Percentiles rank a stretch among this genome's conserved stretches.
Evolutionary conservation across 2,329 filamentous ascomycete genomes (phyloP).

Genomic region (Alternaria sp.): DNA sequence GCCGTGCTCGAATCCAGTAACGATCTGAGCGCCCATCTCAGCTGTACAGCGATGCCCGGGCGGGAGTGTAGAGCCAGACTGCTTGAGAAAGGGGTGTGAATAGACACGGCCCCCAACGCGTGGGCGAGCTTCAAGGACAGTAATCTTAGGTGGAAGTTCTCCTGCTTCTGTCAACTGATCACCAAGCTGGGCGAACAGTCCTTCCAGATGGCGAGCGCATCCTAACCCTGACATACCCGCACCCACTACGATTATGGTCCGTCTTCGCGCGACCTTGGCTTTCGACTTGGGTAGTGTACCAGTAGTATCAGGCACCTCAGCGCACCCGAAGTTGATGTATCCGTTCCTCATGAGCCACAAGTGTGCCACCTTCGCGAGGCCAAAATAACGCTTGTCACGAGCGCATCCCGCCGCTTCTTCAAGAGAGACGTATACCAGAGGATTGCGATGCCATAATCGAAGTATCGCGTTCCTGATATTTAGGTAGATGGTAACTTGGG

Average conservation of each 20-base stretch:
- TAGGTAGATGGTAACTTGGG: constrained; percentile 92
- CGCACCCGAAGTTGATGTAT: constrained; percentile 96
- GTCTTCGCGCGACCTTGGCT: constrained; percentile 60
- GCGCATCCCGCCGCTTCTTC: constrained; percentile 92
- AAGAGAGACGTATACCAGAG: constrained; percentile 78
- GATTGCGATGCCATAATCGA: constrained; percentile 86
- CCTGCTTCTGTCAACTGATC: constrained; percentile 69
- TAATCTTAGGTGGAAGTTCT: constrained; percentile 73
- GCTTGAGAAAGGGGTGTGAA: constrained; percentile 73
- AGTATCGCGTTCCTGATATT: constrained; percentile 96
- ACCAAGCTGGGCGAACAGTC: constrained; percentile 81
- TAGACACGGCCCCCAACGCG: constrained; percentile 93
- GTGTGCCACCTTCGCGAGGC: constrained; percentile 84
- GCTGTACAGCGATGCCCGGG: constrained; percentile 73
- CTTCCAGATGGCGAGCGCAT: constrained; percentile 88
- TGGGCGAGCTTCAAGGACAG: constrained; percentile 85
- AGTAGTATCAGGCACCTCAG: constrained; percentile 67
- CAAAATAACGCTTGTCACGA: constrained; percentile 86
- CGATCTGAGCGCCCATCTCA: constrained; percentile 98
- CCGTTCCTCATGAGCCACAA: constrained; percentile 90
- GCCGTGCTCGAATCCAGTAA: constrained; percentile 94
- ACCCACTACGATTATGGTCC: constrained; percentile 84
- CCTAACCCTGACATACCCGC: constrained; percentile 94
- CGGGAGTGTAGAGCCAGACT: constrained; percentile 61
- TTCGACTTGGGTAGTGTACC: constrained; percentile 44